Base-by-base conservation (phyloP, 1,284 basidiomycete genomes). In the Moesziomyces globuligerus region DNA sequence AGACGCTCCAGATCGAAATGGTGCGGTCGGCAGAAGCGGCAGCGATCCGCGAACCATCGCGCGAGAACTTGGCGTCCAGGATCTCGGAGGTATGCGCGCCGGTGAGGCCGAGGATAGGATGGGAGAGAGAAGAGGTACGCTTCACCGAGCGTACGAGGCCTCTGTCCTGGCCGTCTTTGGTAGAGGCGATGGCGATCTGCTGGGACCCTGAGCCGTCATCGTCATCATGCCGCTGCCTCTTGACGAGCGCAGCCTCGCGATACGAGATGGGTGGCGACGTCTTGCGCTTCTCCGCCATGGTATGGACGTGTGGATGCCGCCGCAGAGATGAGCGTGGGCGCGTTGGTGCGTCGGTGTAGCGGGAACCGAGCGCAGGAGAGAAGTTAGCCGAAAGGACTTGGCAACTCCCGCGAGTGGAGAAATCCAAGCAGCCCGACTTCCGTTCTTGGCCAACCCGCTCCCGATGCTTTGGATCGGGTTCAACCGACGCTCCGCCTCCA, bases 1-100 rank as follows among this genome's bases (percentile, higher is more conserved):
- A 78, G 24, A 80, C 79, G 49, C 71, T 70, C 80, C 80, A 82
- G 42, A 82, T 59, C 7, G 80, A 81, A 24, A 82, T 74, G 21
- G 74, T 76, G 24, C 67, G 67, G 47, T 82, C 80, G 9, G 73
- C 52, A 3, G 71, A 71, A 17, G 72, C 73, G 17, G 79, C 80
- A 2, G 79, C 80, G 28, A 82, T 75, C 15, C 49, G 45, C 7
- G 67, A 45, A 4, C 79, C 79, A 28, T 79, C 77, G 18, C 72
- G 76, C 4, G 75, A 72, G 52, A 81, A 81, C 32, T 71, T 67
- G 51, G 67, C 65, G 36, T 81, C 79, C 21, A 81, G 66, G 17
- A 81, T 57, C 46, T 81, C 79, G 11, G 71, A 67, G 2, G 68
- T 58, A 36, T 81, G 79, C 32, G 79, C 80, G 13, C 73, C 76